A percentile compares a stretch with the other conserved stretches of the same genome.
These are phyloP conservation scores for Hypocreales sp. DNA, from an alignment of 2,329 filamentous ascomycete genomes.

Conservation along the genomic window DNA sequence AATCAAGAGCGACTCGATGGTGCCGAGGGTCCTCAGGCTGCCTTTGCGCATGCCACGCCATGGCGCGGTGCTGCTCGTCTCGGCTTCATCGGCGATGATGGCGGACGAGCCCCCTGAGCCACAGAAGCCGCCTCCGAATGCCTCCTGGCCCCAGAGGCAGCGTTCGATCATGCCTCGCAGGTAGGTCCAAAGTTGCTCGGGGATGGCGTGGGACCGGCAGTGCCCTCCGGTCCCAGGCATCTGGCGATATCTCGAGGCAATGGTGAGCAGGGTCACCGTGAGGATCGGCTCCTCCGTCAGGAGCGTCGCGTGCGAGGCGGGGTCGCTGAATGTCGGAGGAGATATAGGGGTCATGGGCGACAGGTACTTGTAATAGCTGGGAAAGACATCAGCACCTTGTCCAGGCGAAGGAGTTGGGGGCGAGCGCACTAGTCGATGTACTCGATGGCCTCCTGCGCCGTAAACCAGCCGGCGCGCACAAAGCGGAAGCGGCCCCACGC, in stretches of 20 bases:
- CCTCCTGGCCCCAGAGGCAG: constrained; percentile 89
- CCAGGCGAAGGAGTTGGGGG: no score
- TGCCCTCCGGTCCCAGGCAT: constrained; percentile 66
- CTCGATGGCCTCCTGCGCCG: constrained; percentile 77
- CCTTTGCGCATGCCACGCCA: constrained; percentile 58
- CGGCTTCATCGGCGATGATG: constrained; percentile 31
- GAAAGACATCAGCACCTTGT: no score
- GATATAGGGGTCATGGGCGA: constrained; percentile 89
- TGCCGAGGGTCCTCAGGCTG: constrained; percentile 77
- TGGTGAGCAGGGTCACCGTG: constrained; percentile 79
- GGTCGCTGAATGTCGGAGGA: constrained; percentile 74
- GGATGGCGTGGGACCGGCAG: constrained; percentile 79
- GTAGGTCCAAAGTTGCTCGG: constrained; percentile 91
- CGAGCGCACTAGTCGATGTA: constrained; percentile 82
- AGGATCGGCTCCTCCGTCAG: constrained; percentile 87
- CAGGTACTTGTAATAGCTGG: constrained; percentile 76
- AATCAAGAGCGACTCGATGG: constrained; percentile 85
- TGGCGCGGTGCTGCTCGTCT: constrained; percentile 53
- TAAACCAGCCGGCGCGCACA: constrained; percentile 95
- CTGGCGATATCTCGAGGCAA: constrained; percentile 73
- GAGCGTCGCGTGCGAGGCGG: constrained; percentile 63
- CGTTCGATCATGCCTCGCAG: constrained; percentile 90
- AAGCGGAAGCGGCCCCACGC: constrained; percentile 91
- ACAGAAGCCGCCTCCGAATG: constrained; percentile 79
- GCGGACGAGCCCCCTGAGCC: constrained; percentile 42